Evolutionary conservation across 2,329 filamentous ascomycete species (phyloP).

Genomic region (Fusarium sororula): DNA sequence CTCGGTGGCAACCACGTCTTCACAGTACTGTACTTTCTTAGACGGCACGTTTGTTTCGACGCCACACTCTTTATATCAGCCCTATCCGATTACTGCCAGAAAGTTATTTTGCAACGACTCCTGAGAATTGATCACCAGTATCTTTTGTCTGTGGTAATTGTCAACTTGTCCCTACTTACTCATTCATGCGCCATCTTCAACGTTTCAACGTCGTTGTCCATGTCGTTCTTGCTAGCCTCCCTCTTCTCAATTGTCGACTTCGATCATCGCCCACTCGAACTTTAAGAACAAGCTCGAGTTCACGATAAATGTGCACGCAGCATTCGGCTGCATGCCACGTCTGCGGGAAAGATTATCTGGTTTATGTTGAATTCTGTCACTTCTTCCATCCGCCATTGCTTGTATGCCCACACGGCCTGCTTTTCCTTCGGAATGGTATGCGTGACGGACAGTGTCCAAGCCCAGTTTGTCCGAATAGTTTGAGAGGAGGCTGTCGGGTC

Average conservation of each 20-base stretch:
- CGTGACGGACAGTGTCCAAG: constrained; percentile 65
- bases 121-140: background rate
- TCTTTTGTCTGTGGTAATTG: constrained; percentile 5
- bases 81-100: constrained; percentile 33
- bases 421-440: constrained; percentile 55
- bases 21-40: background rate
- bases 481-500: constrained; percentile 63
- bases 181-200: background rate
- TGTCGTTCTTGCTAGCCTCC: constrained; percentile 35
- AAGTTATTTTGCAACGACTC: constrained; percentile 5
- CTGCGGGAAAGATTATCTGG: constrained; percentile 67
- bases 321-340: constrained; percentile 65
- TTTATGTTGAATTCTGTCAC: constrained; percentile 66
- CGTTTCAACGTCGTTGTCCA: constrained; percentile 29
- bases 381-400: constrained; percentile 59
- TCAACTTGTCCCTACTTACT: constrained; percentile 1
- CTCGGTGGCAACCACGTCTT: constrained; percentile 36
- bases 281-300: constrained; percentile 38
- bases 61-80: constrained; percentile 44
- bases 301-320: constrained; percentile 68
- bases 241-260: constrained; percentile 22
- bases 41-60: constrained; percentile 17
- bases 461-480: constrained; percentile 66
- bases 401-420: constrained; percentile 57
- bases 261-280: constrained; percentile 20